Conservation (phyloP, 768 basidiomycete species). For the Leccinum fibrillosum region DNA sequence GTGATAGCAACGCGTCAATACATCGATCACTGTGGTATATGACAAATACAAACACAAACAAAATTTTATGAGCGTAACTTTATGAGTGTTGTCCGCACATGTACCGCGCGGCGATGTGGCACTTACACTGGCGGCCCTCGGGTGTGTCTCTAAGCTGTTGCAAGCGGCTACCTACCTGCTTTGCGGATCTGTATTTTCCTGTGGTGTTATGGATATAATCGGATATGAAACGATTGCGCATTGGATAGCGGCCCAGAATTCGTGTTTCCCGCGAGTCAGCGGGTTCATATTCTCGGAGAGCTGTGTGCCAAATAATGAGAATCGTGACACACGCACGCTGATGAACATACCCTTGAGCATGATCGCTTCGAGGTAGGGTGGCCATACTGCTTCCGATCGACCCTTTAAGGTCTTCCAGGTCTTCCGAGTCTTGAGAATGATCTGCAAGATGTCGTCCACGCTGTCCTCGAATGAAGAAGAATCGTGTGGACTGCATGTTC, state of each 20-base stretch:
- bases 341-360: conserved; percentile 61
- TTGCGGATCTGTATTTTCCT: conserved; percentile 67
- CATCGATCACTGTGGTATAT: conserved; percentile 31
- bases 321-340: conserved; percentile 6
- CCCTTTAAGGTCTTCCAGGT: conserved; percentile 74
- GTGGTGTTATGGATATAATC: conserved; percentile 71
- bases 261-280: conserved; percentile 71
- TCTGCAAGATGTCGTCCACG: conserved; percentile 55
- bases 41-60: conserved; percentile 32
- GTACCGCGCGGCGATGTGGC: conserved; percentile 17
- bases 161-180: conserved; percentile 78
- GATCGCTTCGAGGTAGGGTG: conserved; percentile 73
- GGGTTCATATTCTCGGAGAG: conserved; percentile 69
- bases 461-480: conserved; percentile 16
- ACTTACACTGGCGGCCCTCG: conserved; percentile 68
- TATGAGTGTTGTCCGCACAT: conserved; percentile 22
- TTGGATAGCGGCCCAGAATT: conserved; percentile 70
- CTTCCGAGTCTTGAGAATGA: conserved; percentile 66
- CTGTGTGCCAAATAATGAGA: conserved; percentile 36
- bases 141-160: conserved; percentile 76
- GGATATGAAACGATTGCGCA: conserved; percentile 78
- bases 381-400: conserved; percentile 71
- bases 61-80: conserved; percentile 18
- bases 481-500: conserved; percentile 13
- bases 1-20: conserved; percentile 33